A percentile compares a stretch with the other conserved stretches of the same genome.
phyloP scores from a whole-genome alignment of 2,329 filamentous ascomycete genomes.

The Pestalotiopsis sp. region DNA sequence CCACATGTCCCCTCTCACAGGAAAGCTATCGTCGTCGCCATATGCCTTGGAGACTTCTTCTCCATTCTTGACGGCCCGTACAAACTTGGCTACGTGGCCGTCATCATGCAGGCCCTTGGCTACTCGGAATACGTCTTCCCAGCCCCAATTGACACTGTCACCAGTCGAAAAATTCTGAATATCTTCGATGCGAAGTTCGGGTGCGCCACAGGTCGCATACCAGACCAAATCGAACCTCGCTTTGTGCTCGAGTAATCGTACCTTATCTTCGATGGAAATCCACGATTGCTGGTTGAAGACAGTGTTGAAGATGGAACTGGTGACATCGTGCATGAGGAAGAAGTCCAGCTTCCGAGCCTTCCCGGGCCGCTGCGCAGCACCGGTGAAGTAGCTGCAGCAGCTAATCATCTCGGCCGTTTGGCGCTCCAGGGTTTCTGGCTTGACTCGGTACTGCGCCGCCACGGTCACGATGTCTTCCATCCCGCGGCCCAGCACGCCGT shows the following conservation, averaged over 20 bases:
- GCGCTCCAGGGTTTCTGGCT: conserved; percentile 37
- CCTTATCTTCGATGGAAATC: conserved; percentile 42
- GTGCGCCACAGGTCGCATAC: conserved; percentile 61
- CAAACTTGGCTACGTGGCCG: conserved; percentile 37
- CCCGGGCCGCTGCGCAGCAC: conserved; percentile 47
- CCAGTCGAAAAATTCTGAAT: conserved; percentile 23
- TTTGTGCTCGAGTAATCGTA: conserved; percentile 68
- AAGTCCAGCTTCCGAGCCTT: conserved; percentile 68
- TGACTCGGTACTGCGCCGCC: conserved; percentile 51
- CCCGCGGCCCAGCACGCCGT: conserved; percentile 62
- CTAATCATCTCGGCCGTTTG: conserved; percentile 30
- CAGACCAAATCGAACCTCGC: conserved; percentile 62
- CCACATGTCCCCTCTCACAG: conserved; percentile 28
- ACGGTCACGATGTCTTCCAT: conserved; percentile 56
- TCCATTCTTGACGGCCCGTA: conserved; percentile 35
- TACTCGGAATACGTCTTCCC: conserved; percentile 28
- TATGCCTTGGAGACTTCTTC: conserved; percentile 21
- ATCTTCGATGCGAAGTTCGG: conserved; percentile 31
- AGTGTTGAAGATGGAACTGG: conserved; percentile 33
- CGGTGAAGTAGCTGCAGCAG: conserved; percentile 21
- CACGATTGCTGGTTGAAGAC: conserved; percentile 32
- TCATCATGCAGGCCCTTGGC: conserved; percentile 32
- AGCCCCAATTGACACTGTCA: conserved; percentile 19
- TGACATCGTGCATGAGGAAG: conserved; percentile 47
- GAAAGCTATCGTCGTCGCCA: conserved; percentile 20